Conservation (phyloP, 805 yeast species). For the Myxozyma geophila region DNA sequence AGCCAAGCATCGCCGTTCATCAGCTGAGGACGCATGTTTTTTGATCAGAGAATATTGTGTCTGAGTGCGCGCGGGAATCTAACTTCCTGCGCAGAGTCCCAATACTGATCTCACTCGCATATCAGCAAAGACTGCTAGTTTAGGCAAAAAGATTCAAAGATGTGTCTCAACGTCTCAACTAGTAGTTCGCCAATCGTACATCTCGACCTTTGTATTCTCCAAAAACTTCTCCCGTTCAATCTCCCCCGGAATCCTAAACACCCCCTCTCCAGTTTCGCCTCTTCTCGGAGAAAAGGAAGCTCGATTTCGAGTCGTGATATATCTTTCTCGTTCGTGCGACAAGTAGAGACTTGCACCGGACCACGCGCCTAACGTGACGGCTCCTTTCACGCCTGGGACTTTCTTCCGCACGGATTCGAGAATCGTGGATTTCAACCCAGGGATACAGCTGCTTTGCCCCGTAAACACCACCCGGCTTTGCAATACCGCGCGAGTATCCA, state of each 20-base stretch:
- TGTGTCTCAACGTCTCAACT: too few relatives aligned
- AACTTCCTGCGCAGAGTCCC: too few relatives aligned
- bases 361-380: conserved; percentile 32
- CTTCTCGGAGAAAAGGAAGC: neutral
- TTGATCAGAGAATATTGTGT: too few relatives aligned
- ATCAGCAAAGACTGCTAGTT: neutral
- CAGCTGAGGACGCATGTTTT: too few relatives aligned
- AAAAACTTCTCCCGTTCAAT: conserved; percentile 30
- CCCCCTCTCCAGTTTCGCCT: neutral
- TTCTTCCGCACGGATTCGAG: conserved; percentile 11
- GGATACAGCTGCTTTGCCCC: conserved; percentile 24
- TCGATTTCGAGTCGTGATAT: neutral
- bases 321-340: conserved; percentile 23
- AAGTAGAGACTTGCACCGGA: conserved; percentile 34
- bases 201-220: conserved; percentile 13
- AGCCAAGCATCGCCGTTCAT: too few relatives aligned
- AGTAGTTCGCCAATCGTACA: conserved; percentile 25
- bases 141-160: neutral
- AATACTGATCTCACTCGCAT: too few relatives aligned
- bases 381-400: neutral
- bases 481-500: conserved; percentile 24
- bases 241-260: conserved; percentile 31
- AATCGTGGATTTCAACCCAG: conserved; percentile 23
- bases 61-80: too few relatives aligned
- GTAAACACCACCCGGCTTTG: conserved; percentile 18